Base-by-base conservation (phyloP, 225 moss, liverwort and hornwort species). In the Anthoceros angustus region DNA sequence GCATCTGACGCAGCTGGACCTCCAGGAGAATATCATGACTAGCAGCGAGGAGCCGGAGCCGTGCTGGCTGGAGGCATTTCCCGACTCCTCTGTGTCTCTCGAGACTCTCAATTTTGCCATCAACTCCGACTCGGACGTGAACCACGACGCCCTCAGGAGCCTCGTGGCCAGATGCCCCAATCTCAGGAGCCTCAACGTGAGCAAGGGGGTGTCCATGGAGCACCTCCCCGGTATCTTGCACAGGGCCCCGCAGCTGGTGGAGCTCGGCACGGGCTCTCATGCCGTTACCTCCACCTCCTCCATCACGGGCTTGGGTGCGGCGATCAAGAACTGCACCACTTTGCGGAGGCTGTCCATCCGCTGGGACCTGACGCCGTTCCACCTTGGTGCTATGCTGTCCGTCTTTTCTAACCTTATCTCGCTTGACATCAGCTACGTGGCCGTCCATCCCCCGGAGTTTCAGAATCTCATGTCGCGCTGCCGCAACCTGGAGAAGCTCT, bases 31-130 rank as follows among this genome's bases (percentile, higher is more conserved):
- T 12, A 18, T 18, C 18, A 55, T 20, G 55, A 23, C 14, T 1
- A 23, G n/a, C 14, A 23, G 15, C 14, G 94, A 94, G 48, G 69
- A 82, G 7, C 81, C 74, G 1, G 78, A 72, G 9, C 79, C 81
- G 18, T 76, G 81, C 62, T 94, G 94, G 94, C 71, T 94, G 61
- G 85, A 83, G 42, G 70, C 78, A 24, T 90, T 94, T 61, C 88
- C 94, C 0, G 83, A 86, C 39, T 74, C 80, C 2, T 77, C 80
- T 39, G 84, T 84, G 7, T 83, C 84, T 0, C 68, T 94, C 5
- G 90, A 87, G n/a, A 82, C 80, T 48, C 72, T 94, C 62, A 90
- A 90, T 66, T 90, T 94, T 25, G 83, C 90, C 12, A 94, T 86
- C 0, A 74, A 90, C 32, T 32, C 32, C 12, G 68, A 75, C 8